phyloP scores from a whole-genome alignment of 2,329 filamentous ascomycete genomes.

The Stemphylium vesicarium region DNA sequence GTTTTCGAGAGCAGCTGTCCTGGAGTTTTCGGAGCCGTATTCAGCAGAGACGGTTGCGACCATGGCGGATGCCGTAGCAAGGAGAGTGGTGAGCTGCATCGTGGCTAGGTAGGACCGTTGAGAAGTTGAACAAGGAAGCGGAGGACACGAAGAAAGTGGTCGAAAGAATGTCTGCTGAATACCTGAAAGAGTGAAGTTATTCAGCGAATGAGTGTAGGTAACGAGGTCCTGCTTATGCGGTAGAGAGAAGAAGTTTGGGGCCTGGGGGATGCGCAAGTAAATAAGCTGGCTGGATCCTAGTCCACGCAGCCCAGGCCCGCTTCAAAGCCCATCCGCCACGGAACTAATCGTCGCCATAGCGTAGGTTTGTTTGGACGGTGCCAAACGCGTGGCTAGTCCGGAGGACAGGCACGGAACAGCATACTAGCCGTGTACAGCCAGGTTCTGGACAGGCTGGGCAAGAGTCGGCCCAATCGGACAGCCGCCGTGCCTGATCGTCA shows the following conservation, averaged over 20 bases:
- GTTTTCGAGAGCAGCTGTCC: conserved; percentile 27
- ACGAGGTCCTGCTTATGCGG: conserved; percentile 49
- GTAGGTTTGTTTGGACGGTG: conserved; percentile 39
- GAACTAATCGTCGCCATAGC: conserved; percentile 45
- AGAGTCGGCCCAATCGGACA: conserved; percentile 39
- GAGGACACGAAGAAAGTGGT: conserved; percentile 27
- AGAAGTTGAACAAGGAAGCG: conserved; percentile 18
- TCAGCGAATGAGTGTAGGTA: conserved; percentile 47
- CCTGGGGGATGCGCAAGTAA: conserved; percentile 45
- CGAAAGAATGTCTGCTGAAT: conserved; percentile 47
- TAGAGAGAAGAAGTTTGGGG: conserved; percentile 28
- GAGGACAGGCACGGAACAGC: conserved; percentile 34
- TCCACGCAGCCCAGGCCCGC: conserved; percentile 34
- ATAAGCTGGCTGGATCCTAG: conserved; percentile 43
- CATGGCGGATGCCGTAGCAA: conserved; percentile 40
- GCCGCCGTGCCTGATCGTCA: conserved; percentile 43
- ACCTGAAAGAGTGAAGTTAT: conserved; percentile 52
- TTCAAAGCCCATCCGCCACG: conserved; percentile 35
- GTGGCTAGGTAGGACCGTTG: conserved; percentile 24
- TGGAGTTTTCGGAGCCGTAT: not conserved
- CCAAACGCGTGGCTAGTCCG: conserved; percentile 42
- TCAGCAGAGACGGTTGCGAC: conserved; percentile 35
- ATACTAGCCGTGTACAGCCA: conserved; percentile 31
- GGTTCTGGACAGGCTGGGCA: conserved; percentile 24
- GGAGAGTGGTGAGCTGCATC: conserved; percentile 44